Evolutionary conservation across 192 early-diverging fungal species (phyloP).

Genomic region (Coemansia javaensis): DNA sequence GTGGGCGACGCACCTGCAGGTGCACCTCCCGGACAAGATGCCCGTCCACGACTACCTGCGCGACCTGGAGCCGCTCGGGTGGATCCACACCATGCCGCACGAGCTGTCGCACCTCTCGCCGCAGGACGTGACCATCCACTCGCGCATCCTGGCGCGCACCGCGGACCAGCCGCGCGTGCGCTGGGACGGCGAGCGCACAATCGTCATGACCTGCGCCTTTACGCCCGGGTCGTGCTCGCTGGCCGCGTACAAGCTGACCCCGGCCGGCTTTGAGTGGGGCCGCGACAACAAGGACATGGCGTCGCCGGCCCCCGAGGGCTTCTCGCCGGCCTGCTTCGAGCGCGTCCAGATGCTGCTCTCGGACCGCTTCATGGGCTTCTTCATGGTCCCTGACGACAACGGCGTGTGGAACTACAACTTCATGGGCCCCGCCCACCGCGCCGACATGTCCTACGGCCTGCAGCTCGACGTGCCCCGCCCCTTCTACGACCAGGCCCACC

Average conservation of each 20-base stretch:
- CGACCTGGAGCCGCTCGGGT: slow-evolving; percentile 93
- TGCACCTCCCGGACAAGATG: slow-evolving; percentile 81
- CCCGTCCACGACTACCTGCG: slow-evolving; percentile 88
- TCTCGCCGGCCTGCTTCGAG: slow-evolving; percentile 83
- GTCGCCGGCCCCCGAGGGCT: slow-evolving; percentile 77
- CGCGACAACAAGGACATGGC: slow-evolving; percentile 83
- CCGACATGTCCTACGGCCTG: slow-evolving; percentile 89
- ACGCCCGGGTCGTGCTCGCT: slow-evolving; percentile 97
- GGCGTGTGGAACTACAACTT: slow-evolving; percentile 99
- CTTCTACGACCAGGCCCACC: slow-evolving; percentile 95
- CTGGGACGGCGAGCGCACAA: slow-evolving; percentile 95
- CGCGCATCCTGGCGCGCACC: slow-evolving; percentile 82
- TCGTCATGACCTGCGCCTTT: slow-evolving; percentile 92
- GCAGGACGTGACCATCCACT: slow-evolving; percentile 87
- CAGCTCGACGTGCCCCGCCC: slow-evolving; percentile 90
- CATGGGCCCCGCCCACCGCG: slow-evolving; percentile 89
- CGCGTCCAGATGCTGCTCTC: slow-evolving; percentile 96
- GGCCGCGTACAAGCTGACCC: slow-evolving; percentile 92
- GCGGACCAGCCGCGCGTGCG: slow-evolving; percentile 55
- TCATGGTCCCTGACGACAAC: slow-evolving; percentile 93
- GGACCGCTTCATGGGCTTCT: slow-evolving; percentile 95
- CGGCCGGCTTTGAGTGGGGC: slow-evolving; percentile 97
- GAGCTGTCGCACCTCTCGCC: slow-evolving; percentile 81
- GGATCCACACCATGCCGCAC: slow-evolving; percentile 97
- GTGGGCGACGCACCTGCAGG: slow-evolving; percentile 94